A percentile compares a stretch with the other conserved stretches of the same genome.
These are phyloP conservation scores for Saccharomyces hybrid DNA, from an alignment of 1,139 yeast species.

Conservation along the genomic window DNA sequence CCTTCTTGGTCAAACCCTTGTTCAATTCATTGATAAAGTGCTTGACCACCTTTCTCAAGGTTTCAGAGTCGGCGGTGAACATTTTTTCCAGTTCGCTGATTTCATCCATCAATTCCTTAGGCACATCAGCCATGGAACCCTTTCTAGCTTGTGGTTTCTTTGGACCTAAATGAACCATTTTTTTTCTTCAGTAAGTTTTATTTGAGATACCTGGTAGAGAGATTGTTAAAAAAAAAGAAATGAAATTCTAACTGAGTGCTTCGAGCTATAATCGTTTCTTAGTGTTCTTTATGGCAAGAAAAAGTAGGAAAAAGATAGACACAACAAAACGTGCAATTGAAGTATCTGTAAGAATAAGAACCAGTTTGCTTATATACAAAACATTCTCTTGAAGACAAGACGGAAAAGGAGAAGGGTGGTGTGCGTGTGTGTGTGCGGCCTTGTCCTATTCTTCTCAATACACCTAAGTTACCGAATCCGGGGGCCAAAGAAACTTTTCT, in stretches of 20 bases:
- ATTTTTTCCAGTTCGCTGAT: constrained; percentile 52
- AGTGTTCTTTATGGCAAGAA: neutral
- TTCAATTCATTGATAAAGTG: constrained; percentile 69
- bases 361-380: neutral
- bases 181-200: neutral
- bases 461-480: neutral
- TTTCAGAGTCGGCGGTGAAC: constrained; percentile 55
- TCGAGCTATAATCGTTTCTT: neutral
- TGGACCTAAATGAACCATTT: constrained; percentile 80
- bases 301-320: neutral
- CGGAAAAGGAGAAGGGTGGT: neutral
- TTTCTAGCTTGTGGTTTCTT: constrained; percentile 75
- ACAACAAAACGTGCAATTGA: neutral
- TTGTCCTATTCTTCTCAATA: neutral
- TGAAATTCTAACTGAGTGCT: neutral
- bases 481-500: neutral
- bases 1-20: constrained; percentile 65
- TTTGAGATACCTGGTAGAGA: no score
- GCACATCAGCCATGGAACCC: constrained; percentile 72
- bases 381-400: neutral
- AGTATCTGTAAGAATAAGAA: neutral
- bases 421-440: neutral
- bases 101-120: constrained; percentile 54
- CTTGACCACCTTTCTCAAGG: constrained; percentile 55
- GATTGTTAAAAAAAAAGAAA: neutral